Evolutionary conservation across 768 basidiomycete species (phyloP).

Genomic region (Neoboletus subvelutipes): DNA sequence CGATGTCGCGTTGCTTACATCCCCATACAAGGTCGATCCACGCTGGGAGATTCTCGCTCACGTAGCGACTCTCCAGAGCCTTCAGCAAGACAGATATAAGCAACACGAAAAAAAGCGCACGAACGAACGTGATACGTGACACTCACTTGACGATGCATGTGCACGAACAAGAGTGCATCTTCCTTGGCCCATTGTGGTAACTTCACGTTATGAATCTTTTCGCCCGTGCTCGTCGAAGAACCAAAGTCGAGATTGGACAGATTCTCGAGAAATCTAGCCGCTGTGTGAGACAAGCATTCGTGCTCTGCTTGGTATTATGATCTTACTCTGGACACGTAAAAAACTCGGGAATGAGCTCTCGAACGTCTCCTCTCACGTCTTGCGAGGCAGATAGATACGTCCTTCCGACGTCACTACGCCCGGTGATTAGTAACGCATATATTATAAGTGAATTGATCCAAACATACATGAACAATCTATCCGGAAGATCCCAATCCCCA

Average conservation of each 20-base stretch:
- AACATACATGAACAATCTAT: conserved; percentile 74
- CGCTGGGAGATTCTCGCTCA: conserved; percentile 76
- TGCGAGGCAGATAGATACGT: conserved; percentile 82
- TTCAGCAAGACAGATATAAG: conserved; percentile 25
- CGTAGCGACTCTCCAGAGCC: conserved; percentile 87
- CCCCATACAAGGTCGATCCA: conserved; percentile 98
- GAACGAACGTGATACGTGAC: not conserved
- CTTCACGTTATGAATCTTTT: conserved; percentile 83
- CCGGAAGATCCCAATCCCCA: conserved; percentile 93
- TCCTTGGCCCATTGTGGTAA: conserved; percentile 87
- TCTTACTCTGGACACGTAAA: conserved; percentile 77
- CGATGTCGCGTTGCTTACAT: conserved; percentile 75
- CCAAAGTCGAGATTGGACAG: conserved; percentile 78
- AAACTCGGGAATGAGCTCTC: conserved; percentile 91
- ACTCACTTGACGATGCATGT: conserved; percentile 69
- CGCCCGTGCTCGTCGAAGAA: conserved; percentile 65
- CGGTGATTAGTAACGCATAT: conserved; percentile 8
- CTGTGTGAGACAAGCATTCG: not conserved
- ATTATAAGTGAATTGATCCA: no score
- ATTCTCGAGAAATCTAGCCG: conserved; percentile 79
- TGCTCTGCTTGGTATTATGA: not conserved
- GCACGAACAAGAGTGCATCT: conserved; percentile 82
- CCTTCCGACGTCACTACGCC: conserved; percentile 65
- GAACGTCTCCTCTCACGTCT: conserved; percentile 88
- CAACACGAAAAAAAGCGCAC: not conserved